Base-by-base conservation (phyloP, 345 rosid species). In the Linum tenue region DNA sequence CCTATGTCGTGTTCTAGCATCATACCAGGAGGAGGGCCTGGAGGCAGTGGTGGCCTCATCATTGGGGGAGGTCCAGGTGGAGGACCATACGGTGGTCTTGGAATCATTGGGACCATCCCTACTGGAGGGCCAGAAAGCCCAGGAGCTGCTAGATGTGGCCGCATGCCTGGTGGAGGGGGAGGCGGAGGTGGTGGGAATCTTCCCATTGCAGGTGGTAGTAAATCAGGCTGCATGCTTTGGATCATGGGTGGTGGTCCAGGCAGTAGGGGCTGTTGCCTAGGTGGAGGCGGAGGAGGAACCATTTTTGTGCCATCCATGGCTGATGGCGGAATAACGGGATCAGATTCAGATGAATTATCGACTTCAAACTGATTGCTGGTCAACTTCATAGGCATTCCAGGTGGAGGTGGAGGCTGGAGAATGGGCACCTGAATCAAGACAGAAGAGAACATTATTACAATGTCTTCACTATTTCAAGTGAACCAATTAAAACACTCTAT, bases 41-140 rank as follows among this genome's bases (percentile, higher is more conserved):
- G 97, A 43, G 96, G 99, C 70, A 90, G 92, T 0, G 99, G 99
- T 37, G 97, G 97, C 66, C 91, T 88, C 96, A 94, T 81, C 96
- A 88, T 83, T 17, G 87, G 85, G 22, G 97, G 96, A 16, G 82
- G 92, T 63, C 95, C 96, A 56, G 89, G 91, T 14, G 88, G 92
- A 44, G 80, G 92, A 69, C 96, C 89, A 83, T 80, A 90, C 22
- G 96, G 96, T 76, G 92, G 97, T 72, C 90, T 83, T 50, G 92
- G 85, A 56, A 88, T 70, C 37, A 88, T 62, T 16, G 96, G 92
- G 61, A 80, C 82, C 83, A 82, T 71, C 80, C 85, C 73, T 65
- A 90, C 98, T 35, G 90, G 82, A 44, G 78, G 89, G 35, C 79
- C 77, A 39, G 85, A 78, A 72, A 82, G 73, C 53, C 82, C 91